Base-by-base conservation (phyloP, 768 basidiomycete species). In the Dentipellis fragilis region DNA sequence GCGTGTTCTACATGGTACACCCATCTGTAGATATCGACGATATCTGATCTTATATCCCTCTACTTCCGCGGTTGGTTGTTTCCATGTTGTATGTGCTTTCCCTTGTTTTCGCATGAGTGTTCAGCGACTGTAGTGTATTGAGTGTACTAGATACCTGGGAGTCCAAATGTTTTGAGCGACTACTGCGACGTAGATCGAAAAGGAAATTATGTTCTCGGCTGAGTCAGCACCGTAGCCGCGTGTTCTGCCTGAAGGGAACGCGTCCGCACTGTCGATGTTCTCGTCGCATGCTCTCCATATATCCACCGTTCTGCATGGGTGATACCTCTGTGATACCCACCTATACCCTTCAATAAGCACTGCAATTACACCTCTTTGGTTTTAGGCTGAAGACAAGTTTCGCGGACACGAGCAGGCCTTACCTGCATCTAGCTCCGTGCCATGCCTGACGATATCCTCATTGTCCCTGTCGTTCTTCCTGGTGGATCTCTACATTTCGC, bases 1-100 rank as follows among this genome's bases (percentile, higher is more conserved):
- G 86, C 17, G 78, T 92, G 49, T 86, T 83, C 67, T 94, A 93
- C 65, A 84, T 94, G 82, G 90, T 95, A 3, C 93, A 93, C 73
- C 90, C 90, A 1, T 80, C 84, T 1, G 89, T 93, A 37, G 90
- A 93, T 63, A 80, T 81, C 9, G 88, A 92, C 57, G 55, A 37
- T 21, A 22, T 16, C 23, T 49, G 16, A 23, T 49, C 48, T 17
- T 21, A 16, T 14, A 10, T 17, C 22, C 22, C 48, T 17, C 16
- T 22, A 10, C 16, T 23, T 34, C 48, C 9, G 12, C n/a, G 2
- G 14, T 42, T 42, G 14, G 23, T 12, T 34, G 23, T 35, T 23
- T 23, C 12, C 48, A 16, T 23, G 21, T 35, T 49, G 48, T 49
- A 17, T 29, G 29, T 29, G 29, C 29, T 29, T 49, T 49, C 14